Conservation (phyloP, 208 protist genomes). For the Acanthamoeba castellanii region DNA sequence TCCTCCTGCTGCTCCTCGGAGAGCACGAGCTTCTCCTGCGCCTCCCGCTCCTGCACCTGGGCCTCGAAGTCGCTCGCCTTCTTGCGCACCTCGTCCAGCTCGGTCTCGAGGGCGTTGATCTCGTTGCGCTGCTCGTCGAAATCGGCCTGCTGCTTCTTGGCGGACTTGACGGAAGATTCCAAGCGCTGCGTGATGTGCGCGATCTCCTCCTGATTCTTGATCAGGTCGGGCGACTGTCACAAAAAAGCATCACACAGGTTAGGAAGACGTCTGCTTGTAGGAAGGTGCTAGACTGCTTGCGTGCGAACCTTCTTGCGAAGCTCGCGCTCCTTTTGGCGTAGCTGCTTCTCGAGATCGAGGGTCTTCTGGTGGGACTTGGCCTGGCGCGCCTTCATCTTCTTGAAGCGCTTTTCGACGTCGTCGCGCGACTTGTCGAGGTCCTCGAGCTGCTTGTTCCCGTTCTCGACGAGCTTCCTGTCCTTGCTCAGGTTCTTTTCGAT, state of each 20-base stretch:
- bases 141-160: slow-evolving; percentile 52
- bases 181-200: slow-evolving; percentile 20
- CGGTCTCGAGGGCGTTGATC: slow-evolving; percentile 87
- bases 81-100: slow-evolving; percentile 91
- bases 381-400: slow-evolving; percentile 53
- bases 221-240: slow-evolving; percentile 9
- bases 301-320: slow-evolving; percentile 18
- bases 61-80: slow-evolving; percentile 87
- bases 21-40: slow-evolving; percentile 57
- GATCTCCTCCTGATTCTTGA: slow-evolving; percentile 35
- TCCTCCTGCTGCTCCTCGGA: slow-evolving; percentile 74
- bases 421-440: slow-evolving; percentile 39
- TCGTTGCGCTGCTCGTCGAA: slow-evolving; percentile 89
- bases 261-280: not conserved
- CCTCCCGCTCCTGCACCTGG: slow-evolving; percentile 82
- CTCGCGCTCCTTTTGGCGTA: slow-evolving; percentile 27
- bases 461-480: slow-evolving; percentile 64
- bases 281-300: not conserved
- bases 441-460: not conserved
- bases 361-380: slow-evolving; percentile 37
- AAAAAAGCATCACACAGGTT: not conserved
- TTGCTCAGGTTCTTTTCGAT: slow-evolving; percentile 54
- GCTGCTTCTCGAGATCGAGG: slow-evolving; percentile 35
- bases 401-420: slow-evolving; percentile 37
- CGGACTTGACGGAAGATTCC: not conserved